Conservation (phyloP, 805 yeast species). For the Saturnispora quitensis region DNA sequence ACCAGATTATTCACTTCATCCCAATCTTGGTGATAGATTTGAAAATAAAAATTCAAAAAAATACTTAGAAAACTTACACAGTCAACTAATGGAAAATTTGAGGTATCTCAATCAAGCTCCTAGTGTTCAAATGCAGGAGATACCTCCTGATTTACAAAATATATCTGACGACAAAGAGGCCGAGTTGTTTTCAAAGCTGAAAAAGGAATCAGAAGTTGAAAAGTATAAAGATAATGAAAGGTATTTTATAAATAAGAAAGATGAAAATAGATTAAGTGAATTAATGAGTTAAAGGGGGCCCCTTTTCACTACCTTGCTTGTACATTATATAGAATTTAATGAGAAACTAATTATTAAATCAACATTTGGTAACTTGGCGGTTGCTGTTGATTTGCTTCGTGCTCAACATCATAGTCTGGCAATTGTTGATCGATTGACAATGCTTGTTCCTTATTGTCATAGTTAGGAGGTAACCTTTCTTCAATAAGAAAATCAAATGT, state of each 20-base stretch:
- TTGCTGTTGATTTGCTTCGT: neutral
- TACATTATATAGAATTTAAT: constrained; percentile 1
- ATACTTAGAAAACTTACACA: constrained; percentile 70
- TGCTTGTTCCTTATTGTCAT: neutral
- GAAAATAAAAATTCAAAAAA: constrained; percentile 82
- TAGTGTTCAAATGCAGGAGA: constrained; percentile 82
- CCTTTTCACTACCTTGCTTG: neutral
- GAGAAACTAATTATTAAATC: neutral
- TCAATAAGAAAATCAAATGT: constrained; percentile 4
- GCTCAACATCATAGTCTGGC: neutral
- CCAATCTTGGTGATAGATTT: constrained; percentile 64
- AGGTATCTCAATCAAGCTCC: constrained; percentile 86
- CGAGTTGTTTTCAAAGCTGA: constrained; percentile 26
- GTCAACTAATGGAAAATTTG: constrained; percentile 70
- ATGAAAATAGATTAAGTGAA: constrained; percentile 31
- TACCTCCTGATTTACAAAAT: constrained; percentile 58
- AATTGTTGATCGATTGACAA: neutral
- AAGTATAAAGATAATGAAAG: constrained; percentile 29
- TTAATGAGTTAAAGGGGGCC: constrained; percentile 7
- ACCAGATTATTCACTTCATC: constrained; percentile 87
- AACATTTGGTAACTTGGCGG: constrained; percentile 1
- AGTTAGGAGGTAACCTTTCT: constrained; percentile 4
- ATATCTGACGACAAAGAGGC: constrained; percentile 38
- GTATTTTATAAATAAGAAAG: constrained; percentile 31
- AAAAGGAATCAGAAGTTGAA: constrained; percentile 29